Conservation (phyloP, 225 moss, liverwort and hornwort genomes). For the Sphagnum contortum region DNA sequence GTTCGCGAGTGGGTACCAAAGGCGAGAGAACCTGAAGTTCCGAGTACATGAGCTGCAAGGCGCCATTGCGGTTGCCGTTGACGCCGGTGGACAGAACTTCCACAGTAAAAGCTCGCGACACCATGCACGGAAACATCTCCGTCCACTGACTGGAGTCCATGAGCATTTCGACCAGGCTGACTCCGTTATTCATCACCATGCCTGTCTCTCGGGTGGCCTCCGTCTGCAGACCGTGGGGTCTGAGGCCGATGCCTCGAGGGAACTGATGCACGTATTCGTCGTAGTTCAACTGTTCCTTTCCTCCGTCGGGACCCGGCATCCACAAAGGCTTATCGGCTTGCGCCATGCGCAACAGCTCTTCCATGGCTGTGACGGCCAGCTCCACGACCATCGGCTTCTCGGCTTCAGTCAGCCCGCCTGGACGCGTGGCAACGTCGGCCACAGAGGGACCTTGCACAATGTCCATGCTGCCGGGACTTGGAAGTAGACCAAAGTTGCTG, state of each 20-base stretch:
- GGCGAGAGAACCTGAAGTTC: slow-evolving; percentile 30
- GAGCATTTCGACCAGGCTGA: slow-evolving; percentile 25
- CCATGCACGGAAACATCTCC: slow-evolving; percentile 46
- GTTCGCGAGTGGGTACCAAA: slow-evolving; percentile 25
- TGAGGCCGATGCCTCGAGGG: slow-evolving; percentile 29
- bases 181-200: slow-evolving; percentile 32
- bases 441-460: slow-evolving; percentile 26
- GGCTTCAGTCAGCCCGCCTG: slow-evolving; percentile 32
- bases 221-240: slow-evolving; percentile 30
- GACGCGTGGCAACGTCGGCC: slow-evolving; percentile 29
- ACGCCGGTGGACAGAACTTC: slow-evolving; percentile 29
- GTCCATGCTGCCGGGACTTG: slow-evolving; percentile 9
- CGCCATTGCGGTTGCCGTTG: slow-evolving; percentile 19
- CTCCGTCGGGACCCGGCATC: slow-evolving; percentile 8
- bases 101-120: slow-evolving; percentile 35
- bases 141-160: slow-evolving; percentile 35
- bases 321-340: slow-evolving; percentile 34
- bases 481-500: slow-evolving; percentile 18
- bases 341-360: slow-evolving; percentile 30
- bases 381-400: slow-evolving; percentile 41
- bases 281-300: slow-evolving; percentile 22
- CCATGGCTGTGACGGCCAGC: slow-evolving; percentile 28
- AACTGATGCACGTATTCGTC: slow-evolving; percentile 38
- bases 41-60: slow-evolving; percentile 45
- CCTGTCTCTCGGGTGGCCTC: slow-evolving; percentile 35